These are phyloP conservation scores for Pseudozyma pruni DNA, from an alignment of 1,284 basidiomycete genomes.

Conservation along the genomic window DNA sequence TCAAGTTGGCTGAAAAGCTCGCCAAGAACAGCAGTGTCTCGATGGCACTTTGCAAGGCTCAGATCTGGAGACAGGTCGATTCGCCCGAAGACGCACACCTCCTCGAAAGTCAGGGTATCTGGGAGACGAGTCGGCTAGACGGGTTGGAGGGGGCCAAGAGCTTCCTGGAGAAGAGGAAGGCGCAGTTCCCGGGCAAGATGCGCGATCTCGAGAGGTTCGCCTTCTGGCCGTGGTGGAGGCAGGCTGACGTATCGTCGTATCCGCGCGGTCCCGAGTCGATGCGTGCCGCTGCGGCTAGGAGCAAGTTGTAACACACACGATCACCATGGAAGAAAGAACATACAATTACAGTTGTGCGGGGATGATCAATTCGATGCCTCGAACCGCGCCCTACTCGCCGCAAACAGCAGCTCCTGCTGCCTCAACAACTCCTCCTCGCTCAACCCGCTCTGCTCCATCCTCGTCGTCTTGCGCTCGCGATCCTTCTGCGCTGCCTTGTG, in stretches of 20 bases:
- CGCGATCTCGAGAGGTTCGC: constrained; percentile 45
- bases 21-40: constrained; percentile 46
- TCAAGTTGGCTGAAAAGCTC: constrained; percentile 45
- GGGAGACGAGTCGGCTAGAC: constrained; percentile 41
- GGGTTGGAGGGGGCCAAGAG: constrained; percentile 52
- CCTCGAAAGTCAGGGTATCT: constrained; percentile 49
- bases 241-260: constrained; percentile 33
- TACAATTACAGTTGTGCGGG: neutral
- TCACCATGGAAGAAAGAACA: neutral
- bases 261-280: constrained; percentile 29
- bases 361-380: constrained; percentile 67
- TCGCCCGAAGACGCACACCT: constrained; percentile 54
- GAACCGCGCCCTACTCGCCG: constrained; percentile 77
- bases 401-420: constrained; percentile 90
- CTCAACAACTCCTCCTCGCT: constrained; percentile 88
- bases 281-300: constrained; percentile 21
- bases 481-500: constrained; percentile 91
- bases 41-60: constrained; percentile 58
- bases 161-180: constrained; percentile 53
- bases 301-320: constrained; percentile 7
- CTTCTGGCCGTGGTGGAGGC: constrained; percentile 60
- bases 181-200: constrained; percentile 44
- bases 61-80: constrained; percentile 45
- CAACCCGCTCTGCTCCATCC: constrained; percentile 84
- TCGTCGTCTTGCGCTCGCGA: constrained; percentile 76